Evolutionary conservation across 2,329 filamentous ascomycete genomes (phyloP), one percentile per base, ranked within the genome.

Genomic region (Calonectria hongkongensis): DNA sequence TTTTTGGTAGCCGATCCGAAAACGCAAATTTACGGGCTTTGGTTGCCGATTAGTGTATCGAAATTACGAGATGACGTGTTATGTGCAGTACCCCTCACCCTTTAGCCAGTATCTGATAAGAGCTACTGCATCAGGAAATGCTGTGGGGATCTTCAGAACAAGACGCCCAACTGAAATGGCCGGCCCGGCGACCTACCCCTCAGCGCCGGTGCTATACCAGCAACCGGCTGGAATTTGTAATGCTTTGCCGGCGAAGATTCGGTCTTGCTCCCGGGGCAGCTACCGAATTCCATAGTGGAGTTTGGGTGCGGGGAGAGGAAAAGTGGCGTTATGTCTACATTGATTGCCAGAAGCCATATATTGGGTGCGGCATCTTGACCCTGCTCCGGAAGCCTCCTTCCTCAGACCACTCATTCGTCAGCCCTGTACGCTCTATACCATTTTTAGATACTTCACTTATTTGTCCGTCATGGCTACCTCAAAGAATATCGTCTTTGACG

Each of bases 401-500:
- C 15, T 33, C 16, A 13, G 58, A 43, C 39, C 27, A 47, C 13
- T 21, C 58, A 66, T 62, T 43, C 27, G 27, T 41, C 54, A 28
- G 45, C 13, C 18, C 45, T 36, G 41, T 41, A 36, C 30, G 47
- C 51, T 58, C 39, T 41, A 66, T 36, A 47, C 43, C 43, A 33
- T 27, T 60, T 60, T 56, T 21, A 58, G 50, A 48, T 25, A 39
- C 30, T 39, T 65, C 39, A 18, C 18, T 27, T 36, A 33, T 18
- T 27, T 16, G 7, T 41, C 27, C n/a, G 15, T 15, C 51, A 66
- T 66, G 51, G 36, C 68, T 62, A 13, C 62, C 4, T n/a, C 41
- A 15, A 72, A 67, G 66, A 72, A 74, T 28, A 67, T 76, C n/a
- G 68, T 78, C 18, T 78, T 78, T 36, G 76, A 78, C n/a, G 63